phyloP scores from a whole-genome alignment of 116 monocot genomes.

The Zostera marina region DNA sequence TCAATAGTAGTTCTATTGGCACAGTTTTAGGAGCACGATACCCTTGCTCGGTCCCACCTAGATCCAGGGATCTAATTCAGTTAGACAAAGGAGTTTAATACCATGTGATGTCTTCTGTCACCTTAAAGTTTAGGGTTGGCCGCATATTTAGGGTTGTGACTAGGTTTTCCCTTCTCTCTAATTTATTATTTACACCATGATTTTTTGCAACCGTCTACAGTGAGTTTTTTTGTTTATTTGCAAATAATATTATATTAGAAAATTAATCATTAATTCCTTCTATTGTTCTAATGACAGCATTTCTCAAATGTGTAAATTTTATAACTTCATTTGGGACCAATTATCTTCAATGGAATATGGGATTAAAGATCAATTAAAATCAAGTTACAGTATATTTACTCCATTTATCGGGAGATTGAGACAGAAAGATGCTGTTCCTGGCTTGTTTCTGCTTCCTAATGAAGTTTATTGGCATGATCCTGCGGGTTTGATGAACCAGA shows the following conservation, averaged over 20 bases:
- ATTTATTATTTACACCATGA: background rate
- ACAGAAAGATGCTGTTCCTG: conserved; percentile 22
- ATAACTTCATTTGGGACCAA: conserved; percentile 41
- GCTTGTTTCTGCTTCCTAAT: conserved; percentile 39
- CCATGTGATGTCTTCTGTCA: too few relatives aligned
- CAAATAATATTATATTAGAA: background rate
- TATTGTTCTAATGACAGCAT: conserved; percentile 27
- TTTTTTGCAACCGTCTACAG: background rate
- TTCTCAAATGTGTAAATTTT: conserved; percentile 68
- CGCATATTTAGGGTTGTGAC: too few relatives aligned
- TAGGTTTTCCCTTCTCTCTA: too few relatives aligned
- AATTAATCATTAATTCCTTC: background rate
- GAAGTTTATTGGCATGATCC: conserved; percentile 84
- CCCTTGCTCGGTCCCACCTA: too few relatives aligned
- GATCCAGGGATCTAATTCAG: too few relatives aligned
- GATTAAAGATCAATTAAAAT: conserved; percentile 25
- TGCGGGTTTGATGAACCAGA: conserved; percentile 61
- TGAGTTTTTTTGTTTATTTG: conserved; percentile 1
- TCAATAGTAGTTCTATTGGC: too few relatives aligned
- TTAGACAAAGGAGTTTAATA: too few relatives aligned
- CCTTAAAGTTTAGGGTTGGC: too few relatives aligned
- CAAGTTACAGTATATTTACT: conserved; percentile 46
- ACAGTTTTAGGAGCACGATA: too few relatives aligned
- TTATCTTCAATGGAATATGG: conserved; percentile 16
- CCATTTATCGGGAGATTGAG: conserved; percentile 27